Percentiles rank a stretch among this genome's conserved stretches.
These are phyloP conservation scores for Galerina marginata DNA, from an alignment of 768 basidiomycete species.

Conservation along the genomic window DNA sequence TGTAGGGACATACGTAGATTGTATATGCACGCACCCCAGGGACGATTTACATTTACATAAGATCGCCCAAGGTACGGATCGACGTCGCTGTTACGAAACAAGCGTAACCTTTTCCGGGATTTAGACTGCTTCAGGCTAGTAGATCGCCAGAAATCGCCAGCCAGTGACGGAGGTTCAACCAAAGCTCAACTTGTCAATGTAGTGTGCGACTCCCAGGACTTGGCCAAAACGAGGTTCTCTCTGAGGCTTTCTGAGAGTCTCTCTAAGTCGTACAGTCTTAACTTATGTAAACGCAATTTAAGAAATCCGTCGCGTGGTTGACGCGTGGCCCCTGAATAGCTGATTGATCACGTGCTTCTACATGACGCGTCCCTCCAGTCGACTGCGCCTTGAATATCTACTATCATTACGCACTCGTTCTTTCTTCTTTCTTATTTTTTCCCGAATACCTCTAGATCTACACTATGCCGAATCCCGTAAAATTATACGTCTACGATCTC, in stretches of 20 bases:
- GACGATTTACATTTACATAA: background rate
- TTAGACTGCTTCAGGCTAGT: background rate
- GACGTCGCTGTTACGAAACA: no score
- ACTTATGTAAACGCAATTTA: no score
- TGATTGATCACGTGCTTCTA: background rate
- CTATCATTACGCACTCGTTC: background rate
- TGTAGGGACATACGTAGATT: background rate
- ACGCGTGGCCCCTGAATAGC: no score
- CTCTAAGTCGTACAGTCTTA: no score
- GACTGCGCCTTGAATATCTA: background rate
- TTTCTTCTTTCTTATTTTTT: background rate
- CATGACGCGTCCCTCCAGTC: background rate
- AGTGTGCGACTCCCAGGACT: no score
- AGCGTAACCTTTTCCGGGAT: background rate
- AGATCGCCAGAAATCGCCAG: no score
- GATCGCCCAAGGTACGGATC: no score
- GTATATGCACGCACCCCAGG: background rate
- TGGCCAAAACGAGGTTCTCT: no score
- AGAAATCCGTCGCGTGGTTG: no score
- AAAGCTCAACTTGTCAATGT: no score
- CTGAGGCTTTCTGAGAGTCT: no score
- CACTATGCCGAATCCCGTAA: constrained; percentile 49
- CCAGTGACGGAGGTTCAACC: no score
- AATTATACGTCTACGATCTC: constrained; percentile 91
- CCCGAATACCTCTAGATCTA: background rate